Evolutionary conservation across 768 basidiomycete species (phyloP).

Genomic region (Hysterangium stoloniferum): DNA sequence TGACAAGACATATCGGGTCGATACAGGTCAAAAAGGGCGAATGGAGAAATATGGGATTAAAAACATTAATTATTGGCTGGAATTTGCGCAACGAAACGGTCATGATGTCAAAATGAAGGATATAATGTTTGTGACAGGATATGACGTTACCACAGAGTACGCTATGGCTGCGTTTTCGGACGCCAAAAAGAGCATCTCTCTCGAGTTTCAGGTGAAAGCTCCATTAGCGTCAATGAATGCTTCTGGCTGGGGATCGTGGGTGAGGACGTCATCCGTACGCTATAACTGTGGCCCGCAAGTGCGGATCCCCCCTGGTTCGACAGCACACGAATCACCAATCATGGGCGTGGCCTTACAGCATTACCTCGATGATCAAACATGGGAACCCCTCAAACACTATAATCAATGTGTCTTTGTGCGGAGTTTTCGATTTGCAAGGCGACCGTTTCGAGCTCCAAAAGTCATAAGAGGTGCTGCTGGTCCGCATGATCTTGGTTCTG

Average conservation of each 20-base stretch:
- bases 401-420: constrained; percentile 4
- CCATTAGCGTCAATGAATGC: not conserved
- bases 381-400: no score
- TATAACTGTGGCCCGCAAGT: constrained; percentile 1
- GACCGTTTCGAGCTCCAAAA: not conserved
- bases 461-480: constrained; percentile 1
- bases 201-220: not conserved
- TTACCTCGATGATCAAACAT: no score
- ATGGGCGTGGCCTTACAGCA: no score
- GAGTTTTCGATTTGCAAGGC: not conserved
- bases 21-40: not conserved
- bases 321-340: no score
- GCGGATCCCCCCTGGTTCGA: not conserved
- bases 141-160: not conserved
- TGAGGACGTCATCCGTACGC: not conserved
- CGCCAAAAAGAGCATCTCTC: not conserved
- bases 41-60: not conserved
- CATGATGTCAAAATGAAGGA: not conserved
- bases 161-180: not conserved
- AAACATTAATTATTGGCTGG: not conserved
- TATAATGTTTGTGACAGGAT: not conserved
- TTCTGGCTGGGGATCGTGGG: not conserved
- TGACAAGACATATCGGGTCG: not conserved
- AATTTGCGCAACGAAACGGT: not conserved
- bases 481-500: constrained; percentile 3